These are phyloP conservation scores for Lenwebbia sp. DNA, from an alignment of 345 rosid genomes.

Conservation along the genomic window DNA sequence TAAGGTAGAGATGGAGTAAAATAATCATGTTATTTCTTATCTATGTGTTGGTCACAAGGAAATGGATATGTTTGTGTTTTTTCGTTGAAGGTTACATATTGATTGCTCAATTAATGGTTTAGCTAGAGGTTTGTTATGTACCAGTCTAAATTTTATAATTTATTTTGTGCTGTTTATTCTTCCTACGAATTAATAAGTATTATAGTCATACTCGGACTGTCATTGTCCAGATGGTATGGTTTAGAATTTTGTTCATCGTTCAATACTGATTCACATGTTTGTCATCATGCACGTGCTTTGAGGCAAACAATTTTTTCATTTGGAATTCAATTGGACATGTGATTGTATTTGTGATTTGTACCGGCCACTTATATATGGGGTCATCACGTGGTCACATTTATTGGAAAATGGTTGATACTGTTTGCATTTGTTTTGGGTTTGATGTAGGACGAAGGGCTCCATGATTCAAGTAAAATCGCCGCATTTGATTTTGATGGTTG, in stretches of 20 bases:
- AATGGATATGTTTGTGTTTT: neutral
- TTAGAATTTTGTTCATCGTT: neutral
- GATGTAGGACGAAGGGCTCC: conserved; percentile 72
- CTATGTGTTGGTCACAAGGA: neutral
- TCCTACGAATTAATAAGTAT: neutral
- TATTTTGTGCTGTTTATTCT: neutral
- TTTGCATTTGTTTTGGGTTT: neutral
- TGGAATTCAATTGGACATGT: neutral
- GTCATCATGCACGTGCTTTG: neutral
- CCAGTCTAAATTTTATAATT: neutral
- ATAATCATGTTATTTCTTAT: neutral
- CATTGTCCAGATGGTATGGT: neutral
- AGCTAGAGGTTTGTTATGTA: neutral
- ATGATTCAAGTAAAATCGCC: conserved; percentile 73
- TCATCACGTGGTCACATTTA: neutral
- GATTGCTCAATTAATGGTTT: neutral
- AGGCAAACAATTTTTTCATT: neutral
- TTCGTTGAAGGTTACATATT: neutral
- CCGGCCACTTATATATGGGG: neutral
- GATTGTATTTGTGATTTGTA: neutral
- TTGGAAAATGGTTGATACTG: neutral
- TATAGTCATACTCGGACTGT: neutral
- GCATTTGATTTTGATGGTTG: conserved; percentile 98
- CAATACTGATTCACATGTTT: neutral
- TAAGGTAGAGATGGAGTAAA: neutral